These are phyloP conservation scores for Nitzschia palea DNA, from an alignment of 108 stramenopile genomes.

Conservation along the genomic window DNA sequence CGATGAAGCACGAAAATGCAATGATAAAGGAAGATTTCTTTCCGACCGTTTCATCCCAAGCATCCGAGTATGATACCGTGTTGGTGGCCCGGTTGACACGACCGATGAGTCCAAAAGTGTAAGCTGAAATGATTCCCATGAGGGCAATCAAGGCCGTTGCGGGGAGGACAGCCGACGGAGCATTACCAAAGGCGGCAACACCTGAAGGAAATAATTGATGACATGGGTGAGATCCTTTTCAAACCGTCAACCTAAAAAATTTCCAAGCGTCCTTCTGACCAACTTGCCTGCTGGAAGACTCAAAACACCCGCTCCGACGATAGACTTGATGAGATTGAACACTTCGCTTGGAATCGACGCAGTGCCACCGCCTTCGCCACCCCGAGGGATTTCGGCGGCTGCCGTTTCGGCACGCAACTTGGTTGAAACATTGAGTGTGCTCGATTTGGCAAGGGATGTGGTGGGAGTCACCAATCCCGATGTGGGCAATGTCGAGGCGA, in stretches of 20 bases:
- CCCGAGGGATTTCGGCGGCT: slow-evolving; percentile 23
- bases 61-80: slow-evolving; percentile 81
- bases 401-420: slow-evolving; percentile 5
- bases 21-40: slow-evolving; percentile 65
- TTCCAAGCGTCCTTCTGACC: no score
- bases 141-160: slow-evolving; percentile 69
- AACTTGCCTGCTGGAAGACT: slow-evolving; percentile 90
- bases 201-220: slow-evolving; percentile 72
- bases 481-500: neutral
- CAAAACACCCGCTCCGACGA: slow-evolving; percentile 94
- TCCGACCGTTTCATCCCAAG: slow-evolving; percentile 90
- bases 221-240: no score
- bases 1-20: slow-evolving; percentile 68
- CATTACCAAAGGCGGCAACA: slow-evolving; percentile 91
- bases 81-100: slow-evolving; percentile 73
- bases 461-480: slow-evolving; percentile 4
- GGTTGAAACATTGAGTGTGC: neutral
- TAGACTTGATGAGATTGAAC: slow-evolving; percentile 91
- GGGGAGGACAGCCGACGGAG: slow-evolving; percentile 90
- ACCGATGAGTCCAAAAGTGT: slow-evolving; percentile 88
- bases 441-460: slow-evolving; percentile 3
- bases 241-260: no score
- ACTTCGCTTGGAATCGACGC: slow-evolving; percentile 83
- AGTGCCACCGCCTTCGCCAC: slow-evolving; percentile 46
- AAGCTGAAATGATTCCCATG: slow-evolving; percentile 87